These are phyloP conservation scores for Microsporum ferrugineum DNA, from an alignment of 2,329 filamentous ascomycete genomes.

Conservation along the genomic window DNA sequence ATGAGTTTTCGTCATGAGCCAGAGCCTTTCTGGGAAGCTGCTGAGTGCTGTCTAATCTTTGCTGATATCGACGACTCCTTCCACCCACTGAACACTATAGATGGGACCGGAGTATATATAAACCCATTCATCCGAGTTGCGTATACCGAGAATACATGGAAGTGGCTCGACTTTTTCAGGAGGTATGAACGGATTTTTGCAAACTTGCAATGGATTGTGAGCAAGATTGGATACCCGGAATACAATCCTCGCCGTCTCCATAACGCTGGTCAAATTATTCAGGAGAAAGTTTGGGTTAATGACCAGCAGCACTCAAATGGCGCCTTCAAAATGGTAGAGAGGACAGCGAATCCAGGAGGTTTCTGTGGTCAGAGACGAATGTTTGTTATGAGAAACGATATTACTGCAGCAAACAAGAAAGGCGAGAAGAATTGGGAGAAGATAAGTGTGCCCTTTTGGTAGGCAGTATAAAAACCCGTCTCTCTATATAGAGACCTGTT, in stretches of 20 bases:
- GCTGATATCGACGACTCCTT: constrained; percentile 6
- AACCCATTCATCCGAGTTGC: constrained; percentile 10
- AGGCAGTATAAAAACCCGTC: not conserved
- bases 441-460: constrained; percentile 2
- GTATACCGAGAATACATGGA: constrained; percentile 9
- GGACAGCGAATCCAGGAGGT: constrained; percentile 3
- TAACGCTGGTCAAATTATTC: constrained; percentile 3
- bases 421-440: constrained; percentile 12
- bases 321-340: constrained; percentile 7
- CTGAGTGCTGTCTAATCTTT: constrained; percentile 12
- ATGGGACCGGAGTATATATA: constrained; percentile 6
- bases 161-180: constrained; percentile 8
- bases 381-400: constrained; percentile 11
- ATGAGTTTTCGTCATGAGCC: constrained; percentile 6
- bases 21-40: constrained; percentile 11
- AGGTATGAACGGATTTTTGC: constrained; percentile 10
- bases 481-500: too few relatives aligned
- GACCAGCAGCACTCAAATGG: not conserved
- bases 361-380: constrained; percentile 12
- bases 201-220: constrained; percentile 12
- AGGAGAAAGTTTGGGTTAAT: constrained; percentile 5
- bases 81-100: too few relatives aligned
- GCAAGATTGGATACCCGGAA: constrained; percentile 12
- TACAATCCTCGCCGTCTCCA: constrained; percentile 11
- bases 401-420: constrained; percentile 5